Evolutionary conservation across 371 early-diverging fungal species (phyloP), one percentile per base, ranked within the genome.

Genomic region (Blakeslea trispora): DNA sequence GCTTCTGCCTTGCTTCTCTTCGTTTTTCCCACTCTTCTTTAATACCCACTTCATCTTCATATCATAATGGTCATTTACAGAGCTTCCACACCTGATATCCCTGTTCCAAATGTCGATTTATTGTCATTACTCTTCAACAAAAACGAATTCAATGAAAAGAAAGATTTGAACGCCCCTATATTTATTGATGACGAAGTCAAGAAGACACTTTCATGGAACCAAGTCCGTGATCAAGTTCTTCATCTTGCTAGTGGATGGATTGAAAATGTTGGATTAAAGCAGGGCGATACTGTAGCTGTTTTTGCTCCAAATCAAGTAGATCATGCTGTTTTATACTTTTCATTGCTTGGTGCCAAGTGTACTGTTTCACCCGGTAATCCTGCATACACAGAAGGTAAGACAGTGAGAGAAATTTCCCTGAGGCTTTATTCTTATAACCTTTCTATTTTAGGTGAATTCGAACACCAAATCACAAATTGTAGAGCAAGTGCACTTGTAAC

Each of bases 231-330:
- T 17, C 18, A 46, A 43, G 51, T 62, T 14, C 18, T 19, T 14
- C 49, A 32, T 44, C 28, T 66, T 31, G 67, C 63, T 32, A 43
- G 37, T 19, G 67, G 67, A 3, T 67, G 67, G 67, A 55, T 42
- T 50, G 66, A 77, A 62, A 70, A 83, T 50, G 68, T 84, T 5
- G 80, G 80, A 0, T 74, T 93, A 22, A 74, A 82, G 42, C 74
- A 77, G 35, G 86, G 91, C 31, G 88, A 92, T 58, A 85, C 86
- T 0, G 79, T 91, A 15, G 91, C 85, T 28, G 70, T 90, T 6
- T 86, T 85, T 55, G 74, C 90, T 17, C 89, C 88, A 34, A 94
- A 93, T 45, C 75, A 77, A 48, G 62, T 58, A 40, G 67, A 77
- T 49, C 78, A 77, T 56, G 54, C 57, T 47, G 49, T 77, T 14